Conservation (phyloP, 441 rosid species). For the Adansonia grandidieri region DNA sequence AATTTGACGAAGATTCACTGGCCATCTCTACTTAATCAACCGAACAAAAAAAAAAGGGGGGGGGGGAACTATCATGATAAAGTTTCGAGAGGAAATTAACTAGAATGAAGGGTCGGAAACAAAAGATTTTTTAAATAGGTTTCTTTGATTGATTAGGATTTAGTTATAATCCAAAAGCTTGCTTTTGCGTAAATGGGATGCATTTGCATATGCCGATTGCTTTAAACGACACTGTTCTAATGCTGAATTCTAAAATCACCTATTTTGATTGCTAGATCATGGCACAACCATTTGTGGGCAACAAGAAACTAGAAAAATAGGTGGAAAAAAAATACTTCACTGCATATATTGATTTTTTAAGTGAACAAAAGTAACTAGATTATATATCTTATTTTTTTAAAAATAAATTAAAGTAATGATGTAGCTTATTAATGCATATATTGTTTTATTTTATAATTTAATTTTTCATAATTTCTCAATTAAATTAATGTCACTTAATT, state of each 20-base stretch:
- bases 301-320: too few species aligned
- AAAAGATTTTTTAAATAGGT: background rate
- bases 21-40: slow-evolving; percentile 25
- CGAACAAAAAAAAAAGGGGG: background rate
- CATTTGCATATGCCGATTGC: background rate
- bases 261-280: background rate
- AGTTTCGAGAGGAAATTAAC: background rate
- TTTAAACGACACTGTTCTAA: background rate
- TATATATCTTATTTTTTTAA: too few species aligned
- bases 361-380: too few species aligned
- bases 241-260: background rate
- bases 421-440: too few species aligned
- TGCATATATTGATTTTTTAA: too few species aligned
- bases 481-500: too few species aligned
- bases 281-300: background rate
- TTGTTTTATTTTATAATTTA: too few species aligned
- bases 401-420: too few species aligned
- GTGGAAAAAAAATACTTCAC: background rate
- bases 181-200: background rate
- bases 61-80: background rate
- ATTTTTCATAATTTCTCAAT: too few species aligned
- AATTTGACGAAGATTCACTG: slow-evolving; percentile 36
- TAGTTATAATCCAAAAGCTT: background rate
- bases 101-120: background rate
- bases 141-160: background rate